phyloP scores from a whole-genome alignment of 352 stramenopile species.

The Phytophthora crassamura region DNA sequence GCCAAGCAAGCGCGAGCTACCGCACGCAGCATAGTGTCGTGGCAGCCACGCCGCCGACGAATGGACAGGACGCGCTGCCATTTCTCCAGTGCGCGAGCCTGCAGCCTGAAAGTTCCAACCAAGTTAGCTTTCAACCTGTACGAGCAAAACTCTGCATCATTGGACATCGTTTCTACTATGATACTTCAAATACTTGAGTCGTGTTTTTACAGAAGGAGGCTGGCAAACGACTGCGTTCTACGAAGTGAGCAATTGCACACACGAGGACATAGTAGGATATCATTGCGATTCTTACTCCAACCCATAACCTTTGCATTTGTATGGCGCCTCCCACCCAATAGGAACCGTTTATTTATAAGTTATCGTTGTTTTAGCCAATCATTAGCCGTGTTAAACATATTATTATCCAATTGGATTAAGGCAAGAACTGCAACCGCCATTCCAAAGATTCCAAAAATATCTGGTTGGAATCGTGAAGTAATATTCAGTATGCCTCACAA shows the following conservation, averaged over 20 bases:
- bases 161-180: not conserved
- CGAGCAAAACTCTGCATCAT: not conserved
- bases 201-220: constrained; percentile 42
- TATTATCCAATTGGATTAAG: too few species aligned
- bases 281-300: too few species aligned
- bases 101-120: constrained; percentile 17
- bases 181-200: not conserved
- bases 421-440: too few species aligned
- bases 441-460: too few species aligned
- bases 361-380: too few species aligned
- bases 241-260: constrained; percentile 55
- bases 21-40: not conserved
- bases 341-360: too few species aligned
- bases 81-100: constrained; percentile 5
- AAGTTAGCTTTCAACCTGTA: constrained; percentile 63
- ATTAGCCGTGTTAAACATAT: too few species aligned
- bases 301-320: too few species aligned
- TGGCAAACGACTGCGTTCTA: constrained; percentile 49
- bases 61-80: not conserved
- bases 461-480: too few species aligned
- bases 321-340: too few species aligned
- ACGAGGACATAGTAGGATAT: constrained; percentile 75
- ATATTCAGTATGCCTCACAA: too few species aligned
- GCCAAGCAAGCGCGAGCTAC: not conserved
- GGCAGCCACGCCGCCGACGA: not conserved